phyloP scores from a whole-genome alignment of 208 protist species.

The Ichthyophonus hoferi region DNA sequence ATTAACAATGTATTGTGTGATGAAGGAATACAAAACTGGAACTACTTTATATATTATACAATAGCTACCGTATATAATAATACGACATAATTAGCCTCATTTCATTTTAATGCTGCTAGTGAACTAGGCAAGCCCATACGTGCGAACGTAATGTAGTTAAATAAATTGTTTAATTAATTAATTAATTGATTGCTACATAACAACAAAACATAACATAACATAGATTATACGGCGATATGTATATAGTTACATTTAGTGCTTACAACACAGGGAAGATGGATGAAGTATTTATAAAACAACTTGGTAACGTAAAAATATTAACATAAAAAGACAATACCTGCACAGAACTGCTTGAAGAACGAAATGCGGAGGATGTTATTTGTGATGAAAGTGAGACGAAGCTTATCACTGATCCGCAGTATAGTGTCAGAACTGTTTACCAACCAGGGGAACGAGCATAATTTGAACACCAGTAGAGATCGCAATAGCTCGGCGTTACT shows the following conservation, averaged over 20 bases:
- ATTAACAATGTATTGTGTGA: too few species aligned
- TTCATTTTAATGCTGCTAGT: too few species aligned
- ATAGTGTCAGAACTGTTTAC: not conserved
- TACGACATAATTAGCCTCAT: too few species aligned
- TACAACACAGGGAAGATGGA: too few species aligned
- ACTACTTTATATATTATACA: too few species aligned
- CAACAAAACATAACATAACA: not conserved
- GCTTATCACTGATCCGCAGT: not conserved
- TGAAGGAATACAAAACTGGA: too few species aligned
- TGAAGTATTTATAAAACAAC: too few species aligned
- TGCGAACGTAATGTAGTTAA: not conserved
- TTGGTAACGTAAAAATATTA: too few species aligned
- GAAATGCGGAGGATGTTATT: not conserved
- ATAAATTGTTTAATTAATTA: not conserved
- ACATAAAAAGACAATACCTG: too few species aligned
- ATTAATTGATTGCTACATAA: not conserved
- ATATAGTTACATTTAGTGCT: not conserved
- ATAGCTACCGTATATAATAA: too few species aligned
- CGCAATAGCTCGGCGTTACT: not conserved
- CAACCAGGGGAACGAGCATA: not conserved
- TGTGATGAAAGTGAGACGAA: not conserved
- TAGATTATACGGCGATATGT: not conserved
- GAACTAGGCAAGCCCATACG: too few species aligned
- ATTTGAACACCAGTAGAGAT: not conserved
- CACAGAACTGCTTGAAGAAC: not conserved